Conservation (phyloP, 1,284 basidiomycete genomes). For the Anthracocystis panici-leucophaei region DNA sequence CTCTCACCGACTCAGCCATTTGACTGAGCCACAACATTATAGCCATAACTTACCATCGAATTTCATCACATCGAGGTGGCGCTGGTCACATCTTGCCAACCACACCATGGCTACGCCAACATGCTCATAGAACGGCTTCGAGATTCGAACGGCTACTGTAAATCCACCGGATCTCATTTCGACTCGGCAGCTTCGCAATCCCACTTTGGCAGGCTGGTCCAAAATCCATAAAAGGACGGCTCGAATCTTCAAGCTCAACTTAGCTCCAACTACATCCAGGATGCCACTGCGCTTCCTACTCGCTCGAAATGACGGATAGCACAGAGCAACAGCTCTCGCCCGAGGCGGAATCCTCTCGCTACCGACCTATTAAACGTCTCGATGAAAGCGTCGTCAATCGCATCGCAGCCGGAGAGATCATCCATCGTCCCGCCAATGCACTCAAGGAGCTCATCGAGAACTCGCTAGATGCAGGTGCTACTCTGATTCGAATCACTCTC, state of each 20-base stretch:
- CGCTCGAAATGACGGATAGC: slow-evolving; percentile 19
- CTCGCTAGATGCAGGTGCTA: slow-evolving; percentile 89
- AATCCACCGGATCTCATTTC: neutral
- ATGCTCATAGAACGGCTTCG: neutral
- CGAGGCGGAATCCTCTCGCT: slow-evolving; percentile 38
- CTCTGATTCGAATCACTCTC: slow-evolving; percentile 85
- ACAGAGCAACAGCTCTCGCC: slow-evolving; percentile 23
- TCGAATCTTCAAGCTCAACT: neutral
- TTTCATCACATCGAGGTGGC: slow-evolving; percentile 1
- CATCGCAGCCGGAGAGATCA: slow-evolving; percentile 82
- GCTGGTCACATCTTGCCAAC: neutral
- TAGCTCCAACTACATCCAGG: too few relatives aligned
- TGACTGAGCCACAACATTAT: too few relatives aligned
- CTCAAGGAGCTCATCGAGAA: slow-evolving; percentile 98
- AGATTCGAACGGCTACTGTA: neutral
- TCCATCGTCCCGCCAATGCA: slow-evolving; percentile 93
- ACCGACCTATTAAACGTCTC: slow-evolving; percentile 60
- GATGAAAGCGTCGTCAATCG: slow-evolving; percentile 74
- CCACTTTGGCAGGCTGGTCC: neutral
- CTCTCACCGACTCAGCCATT: slow-evolving; percentile 7
- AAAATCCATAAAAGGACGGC: neutral
- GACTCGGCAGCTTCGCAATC: slow-evolving; percentile 10
- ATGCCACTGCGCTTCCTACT: too few relatives aligned
- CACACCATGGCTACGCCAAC: slow-evolving; percentile 10
- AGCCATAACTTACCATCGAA: neutral